phyloP scores from a whole-genome alignment of 495 filamentous ascomycete species.

The Xylaria sp. region DNA sequence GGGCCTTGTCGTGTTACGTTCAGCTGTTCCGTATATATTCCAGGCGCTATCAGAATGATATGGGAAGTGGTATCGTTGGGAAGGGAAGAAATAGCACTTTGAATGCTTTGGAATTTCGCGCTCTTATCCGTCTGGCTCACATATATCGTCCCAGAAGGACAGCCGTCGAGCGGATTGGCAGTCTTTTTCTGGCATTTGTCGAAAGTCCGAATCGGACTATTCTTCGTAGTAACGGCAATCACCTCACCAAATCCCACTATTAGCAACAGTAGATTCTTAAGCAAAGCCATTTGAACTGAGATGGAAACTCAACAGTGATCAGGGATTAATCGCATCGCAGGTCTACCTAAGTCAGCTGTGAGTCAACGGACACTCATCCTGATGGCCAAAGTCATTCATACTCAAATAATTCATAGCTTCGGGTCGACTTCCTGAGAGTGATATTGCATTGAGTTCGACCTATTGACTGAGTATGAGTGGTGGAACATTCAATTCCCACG shows the following conservation, averaged over 20 bases:
- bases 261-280: background rate
- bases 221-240: background rate
- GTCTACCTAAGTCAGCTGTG: background rate
- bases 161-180: constrained; percentile 45
- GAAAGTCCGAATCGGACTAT: constrained; percentile 36
- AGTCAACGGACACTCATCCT: background rate
- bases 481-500: constrained; percentile 12
- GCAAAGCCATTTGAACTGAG: background rate
- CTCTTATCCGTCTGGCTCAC: constrained; percentile 48
- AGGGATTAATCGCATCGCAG: background rate
- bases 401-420: background rate
- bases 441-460: background rate
- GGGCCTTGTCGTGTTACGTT: constrained; percentile 66
- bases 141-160: constrained; percentile 56
- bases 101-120: constrained; percentile 57
- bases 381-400: background rate
- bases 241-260: background rate
- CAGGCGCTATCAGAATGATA: constrained; percentile 62
- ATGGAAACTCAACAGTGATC: background rate
- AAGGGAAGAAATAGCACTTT: constrained; percentile 60
- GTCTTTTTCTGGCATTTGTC: constrained; percentile 38
- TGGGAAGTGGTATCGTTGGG: constrained; percentile 57
- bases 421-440: background rate
- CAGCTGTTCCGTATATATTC: constrained; percentile 65
- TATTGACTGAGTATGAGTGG: constrained; percentile 3